These are phyloP conservation scores for Blepharisma japonicum DNA, from an alignment of 73 alveolate genomes.

Conservation along the genomic window DNA sequence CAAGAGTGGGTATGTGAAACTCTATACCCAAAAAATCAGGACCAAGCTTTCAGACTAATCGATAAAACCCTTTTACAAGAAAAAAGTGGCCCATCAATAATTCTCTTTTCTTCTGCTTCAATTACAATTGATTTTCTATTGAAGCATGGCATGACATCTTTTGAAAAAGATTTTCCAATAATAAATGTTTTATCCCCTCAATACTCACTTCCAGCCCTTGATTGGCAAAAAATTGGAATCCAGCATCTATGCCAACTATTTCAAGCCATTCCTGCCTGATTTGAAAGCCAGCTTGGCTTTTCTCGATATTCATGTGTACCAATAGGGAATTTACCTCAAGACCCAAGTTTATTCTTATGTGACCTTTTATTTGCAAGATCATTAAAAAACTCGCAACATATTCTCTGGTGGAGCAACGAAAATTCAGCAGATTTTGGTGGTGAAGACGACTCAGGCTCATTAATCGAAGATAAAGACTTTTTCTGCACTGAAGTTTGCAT, in stretches of 20 bases:
- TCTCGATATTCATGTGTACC: slow-evolving; percentile 78
- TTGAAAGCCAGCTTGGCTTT: slow-evolving; percentile 58
- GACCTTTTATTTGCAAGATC: slow-evolving; percentile 80
- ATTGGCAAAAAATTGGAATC: slow-evolving; percentile 77
- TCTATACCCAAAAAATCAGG: not conserved
- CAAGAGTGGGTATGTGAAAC: slow-evolving; percentile 6
- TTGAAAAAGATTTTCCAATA: slow-evolving; percentile 38
- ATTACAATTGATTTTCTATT: not conserved
- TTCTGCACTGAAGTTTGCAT: slow-evolving; percentile 57
- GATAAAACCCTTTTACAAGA: slow-evolving; percentile 1
- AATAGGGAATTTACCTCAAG: slow-evolving; percentile 72
- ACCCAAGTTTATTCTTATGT: slow-evolving; percentile 60
- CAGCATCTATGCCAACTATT: slow-evolving; percentile 65
- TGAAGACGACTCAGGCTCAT: slow-evolving; percentile 67
- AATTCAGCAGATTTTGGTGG: slow-evolving; percentile 89
- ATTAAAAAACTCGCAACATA: slow-evolving; percentile 45
- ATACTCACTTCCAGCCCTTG: slow-evolving; percentile 83
- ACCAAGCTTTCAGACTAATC: not conserved
- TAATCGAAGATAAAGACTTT: slow-evolving; percentile 68
- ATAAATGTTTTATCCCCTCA: slow-evolving; percentile 51
- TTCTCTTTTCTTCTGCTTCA: not conserved
- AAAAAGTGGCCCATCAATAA: not conserved
- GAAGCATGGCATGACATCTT: slow-evolving; percentile 24
- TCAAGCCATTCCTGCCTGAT: slow-evolving; percentile 55
- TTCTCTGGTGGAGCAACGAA: slow-evolving; percentile 84